Evolutionary conservation across 768 basidiomycete genomes (phyloP), one percentile per base, ranked within the genome.

Genomic region (Xerocomellus chrysenteron): DNA sequence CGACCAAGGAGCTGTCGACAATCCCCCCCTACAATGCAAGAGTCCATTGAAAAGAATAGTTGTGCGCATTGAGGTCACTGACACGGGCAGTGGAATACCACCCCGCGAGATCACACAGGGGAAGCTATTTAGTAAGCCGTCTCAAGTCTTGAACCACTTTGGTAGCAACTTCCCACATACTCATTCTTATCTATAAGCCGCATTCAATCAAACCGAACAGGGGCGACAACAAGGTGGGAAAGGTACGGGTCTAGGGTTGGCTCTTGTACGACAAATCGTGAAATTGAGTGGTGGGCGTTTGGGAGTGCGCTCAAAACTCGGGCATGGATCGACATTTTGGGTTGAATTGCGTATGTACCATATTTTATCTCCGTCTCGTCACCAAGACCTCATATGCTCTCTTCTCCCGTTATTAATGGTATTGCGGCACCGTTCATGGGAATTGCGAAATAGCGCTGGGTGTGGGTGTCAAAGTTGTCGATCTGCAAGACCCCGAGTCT

Each of bases 271-370:
- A 46, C 86, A 88, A 60, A 92, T 92, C 43, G 87, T 92, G 61
- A 87, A 85, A 64, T 72, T 90, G 40, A 85, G 81, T 48, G 85
- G 86, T 41, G 90, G 90, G 19, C 80, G 90, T 48, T 73, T 91
- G 30, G 90, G 86, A n/a, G 80, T 87, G n/a, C 74, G 72, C 57
- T 84, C 82, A 17, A 82, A 85, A 68, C 73, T 82, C 1, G 80
- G 82, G 9, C 76, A 82, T 62, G 94, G 94, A 16, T 90, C 87
- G 36, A 92, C 87, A 37, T 95, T 94, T 75, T 94, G 92, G 93
- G 87, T 92, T 10, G 90, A 92, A 68, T 70, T 92, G 36, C 87
- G 76, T 80, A 66, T 59, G 78, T 74, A 6, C 43, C 44, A 53
- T 33, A 37, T 40, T 47, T 51, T 44, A 61, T 66, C 48, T 57